phyloP scores from a whole-genome alignment of 768 basidiomycete genomes.

The Melanogaster broomeanus region DNA sequence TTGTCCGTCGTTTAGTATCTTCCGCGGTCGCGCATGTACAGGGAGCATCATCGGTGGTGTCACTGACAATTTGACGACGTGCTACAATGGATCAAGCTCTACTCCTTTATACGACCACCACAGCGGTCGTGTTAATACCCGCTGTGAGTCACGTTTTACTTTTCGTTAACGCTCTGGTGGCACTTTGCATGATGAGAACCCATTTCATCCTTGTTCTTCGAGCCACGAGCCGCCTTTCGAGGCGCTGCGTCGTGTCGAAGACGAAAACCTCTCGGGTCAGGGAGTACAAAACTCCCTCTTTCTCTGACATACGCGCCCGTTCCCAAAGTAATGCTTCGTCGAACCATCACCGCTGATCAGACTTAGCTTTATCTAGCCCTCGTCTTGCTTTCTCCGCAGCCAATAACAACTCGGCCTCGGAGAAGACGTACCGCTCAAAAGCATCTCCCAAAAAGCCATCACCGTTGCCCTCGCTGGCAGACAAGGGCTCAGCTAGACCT shows the following conservation, averaged over 20 bases:
- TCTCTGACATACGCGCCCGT: constrained; percentile 34
- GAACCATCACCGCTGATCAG: constrained; percentile 12
- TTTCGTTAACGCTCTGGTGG: neutral
- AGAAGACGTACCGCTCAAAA: constrained; percentile 66
- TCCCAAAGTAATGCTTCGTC: neutral
- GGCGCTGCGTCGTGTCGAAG: constrained; percentile 59
- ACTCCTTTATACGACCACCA: constrained; percentile 23
- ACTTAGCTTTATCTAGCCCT: constrained; percentile 68
- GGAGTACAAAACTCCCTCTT: constrained; percentile 37
- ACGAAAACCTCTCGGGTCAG: constrained; percentile 60
- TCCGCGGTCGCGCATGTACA: constrained; percentile 7
- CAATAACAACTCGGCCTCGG: constrained; percentile 62
- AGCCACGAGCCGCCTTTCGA: constrained; percentile 57
- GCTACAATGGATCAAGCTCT: constrained; percentile 26
- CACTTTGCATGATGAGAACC: constrained; percentile 54
- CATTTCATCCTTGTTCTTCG: constrained; percentile 94
- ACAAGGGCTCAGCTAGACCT: constrained; percentile 66
- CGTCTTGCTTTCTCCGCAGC: constrained; percentile 72
- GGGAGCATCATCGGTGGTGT: neutral
- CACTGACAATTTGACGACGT: neutral
- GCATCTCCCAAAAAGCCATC: constrained; percentile 52
- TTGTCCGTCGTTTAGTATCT: neutral
- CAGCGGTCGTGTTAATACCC: constrained; percentile 22
- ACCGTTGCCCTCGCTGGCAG: constrained; percentile 58
- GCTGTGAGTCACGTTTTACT: constrained; percentile 27